These are phyloP conservation scores for Citrullus mucosospermus DNA, from an alignment of 306 rosid species.

Conservation along the genomic window DNA sequence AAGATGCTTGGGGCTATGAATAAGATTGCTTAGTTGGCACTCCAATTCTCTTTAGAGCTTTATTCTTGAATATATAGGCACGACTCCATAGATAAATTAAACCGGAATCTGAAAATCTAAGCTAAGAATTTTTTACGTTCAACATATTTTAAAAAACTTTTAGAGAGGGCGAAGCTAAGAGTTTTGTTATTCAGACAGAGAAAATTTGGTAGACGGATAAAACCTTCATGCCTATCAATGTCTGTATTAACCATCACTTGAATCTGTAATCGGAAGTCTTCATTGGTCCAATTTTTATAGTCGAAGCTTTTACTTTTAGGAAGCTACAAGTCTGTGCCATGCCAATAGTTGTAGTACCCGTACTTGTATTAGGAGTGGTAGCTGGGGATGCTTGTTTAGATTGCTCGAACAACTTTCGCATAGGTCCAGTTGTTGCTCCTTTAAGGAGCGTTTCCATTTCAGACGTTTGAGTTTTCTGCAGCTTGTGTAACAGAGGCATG, in stretches of 20 bases:
- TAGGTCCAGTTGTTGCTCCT: background rate
- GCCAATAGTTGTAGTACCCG: background rate
- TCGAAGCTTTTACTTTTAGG: background rate
- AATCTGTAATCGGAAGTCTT: background rate
- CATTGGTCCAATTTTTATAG: background rate
- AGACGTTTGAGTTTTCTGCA: background rate
- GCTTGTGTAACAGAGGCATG: background rate
- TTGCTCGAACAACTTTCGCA: background rate
- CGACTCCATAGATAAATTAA: background rate
- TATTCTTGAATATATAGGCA: background rate
- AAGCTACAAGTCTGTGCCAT: background rate
- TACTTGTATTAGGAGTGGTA: background rate
- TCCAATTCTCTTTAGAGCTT: background rate
- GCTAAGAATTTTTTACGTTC: background rate
- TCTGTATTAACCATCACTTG: background rate
- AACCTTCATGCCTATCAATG: background rate
- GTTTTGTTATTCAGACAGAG: background rate
- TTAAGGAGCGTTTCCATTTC: background rate
- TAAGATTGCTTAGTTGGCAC: background rate
- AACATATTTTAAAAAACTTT: background rate
- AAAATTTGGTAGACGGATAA: background rate
- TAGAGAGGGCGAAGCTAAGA: background rate
- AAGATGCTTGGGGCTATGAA: background rate
- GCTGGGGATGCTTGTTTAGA: background rate
- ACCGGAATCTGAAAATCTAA: background rate